Conservation (phyloP, 352 stramenopile genomes). For the Thraustotheca clavata region DNA sequence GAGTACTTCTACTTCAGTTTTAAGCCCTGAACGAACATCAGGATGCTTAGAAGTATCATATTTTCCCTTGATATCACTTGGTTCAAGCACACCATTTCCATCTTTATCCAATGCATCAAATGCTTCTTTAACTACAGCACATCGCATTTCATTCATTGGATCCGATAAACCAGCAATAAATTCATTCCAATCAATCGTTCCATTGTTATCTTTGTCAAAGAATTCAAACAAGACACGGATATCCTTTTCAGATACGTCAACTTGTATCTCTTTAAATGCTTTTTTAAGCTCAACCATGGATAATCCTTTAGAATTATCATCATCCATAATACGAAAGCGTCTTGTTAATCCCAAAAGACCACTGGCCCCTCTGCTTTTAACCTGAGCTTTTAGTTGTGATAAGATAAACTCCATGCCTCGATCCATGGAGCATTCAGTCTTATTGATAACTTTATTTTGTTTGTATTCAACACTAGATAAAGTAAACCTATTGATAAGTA, state of each 20-base stretch:
- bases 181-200: slow-evolving; percentile 22
- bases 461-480: not conserved
- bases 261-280: not conserved
- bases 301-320: slow-evolving; percentile 58
- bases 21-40: slow-evolving; percentile 30
- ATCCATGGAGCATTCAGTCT: not conserved
- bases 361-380: not conserved
- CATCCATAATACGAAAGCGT: slow-evolving; percentile 64
- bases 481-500: not conserved
- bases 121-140: not conserved
- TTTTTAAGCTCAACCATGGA: slow-evolving; percentile 64
- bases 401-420: slow-evolving; percentile 6
- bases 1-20: slow-evolving; percentile 28
- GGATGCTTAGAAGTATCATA: slow-evolving; percentile 36
- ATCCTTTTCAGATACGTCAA: slow-evolving; percentile 17
- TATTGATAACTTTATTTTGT: not conserved
- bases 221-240: slow-evolving; percentile 22
- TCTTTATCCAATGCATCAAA: slow-evolving; percentile 35
- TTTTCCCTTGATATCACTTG: slow-evolving; percentile 28
- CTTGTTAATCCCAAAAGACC: slow-evolving; percentile 23
- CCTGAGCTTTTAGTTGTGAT: slow-evolving; percentile 6
- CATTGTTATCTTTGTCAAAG: slow-evolving; percentile 25
- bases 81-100: slow-evolving; percentile 28
- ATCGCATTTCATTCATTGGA: not conserved
- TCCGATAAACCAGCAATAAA: slow-evolving; percentile 24